Percentiles rank a stretch among this genome's conserved stretches.
These are phyloP conservation scores for Polytrichum formosum DNA, from an alignment of 225 moss, liverwort and hornwort species.

Conservation along the genomic window DNA sequence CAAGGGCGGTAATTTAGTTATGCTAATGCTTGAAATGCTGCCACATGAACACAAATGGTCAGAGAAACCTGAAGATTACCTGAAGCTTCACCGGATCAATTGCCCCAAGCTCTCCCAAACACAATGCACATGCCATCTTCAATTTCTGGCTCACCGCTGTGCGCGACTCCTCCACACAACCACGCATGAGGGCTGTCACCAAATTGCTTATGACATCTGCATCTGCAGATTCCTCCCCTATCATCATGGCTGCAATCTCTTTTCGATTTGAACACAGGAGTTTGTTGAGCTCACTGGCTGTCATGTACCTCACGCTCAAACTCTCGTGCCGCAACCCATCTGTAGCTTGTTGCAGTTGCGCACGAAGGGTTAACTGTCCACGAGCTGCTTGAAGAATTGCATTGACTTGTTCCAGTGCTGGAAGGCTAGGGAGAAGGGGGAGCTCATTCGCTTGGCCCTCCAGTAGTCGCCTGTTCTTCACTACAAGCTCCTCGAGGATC, in stretches of 20 bases:
- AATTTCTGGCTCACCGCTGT: slow-evolving; percentile 86
- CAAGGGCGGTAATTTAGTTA: too few relatives aligned
- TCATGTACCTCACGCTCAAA: slow-evolving; percentile 95
- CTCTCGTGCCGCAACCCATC: slow-evolving; percentile 93
- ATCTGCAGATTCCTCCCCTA: slow-evolving; percentile 77
- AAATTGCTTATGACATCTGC: slow-evolving; percentile 77
- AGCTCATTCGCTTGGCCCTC: slow-evolving; percentile 90
- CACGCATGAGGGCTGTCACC: slow-evolving; percentile 78
- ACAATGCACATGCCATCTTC: slow-evolving; percentile 95
- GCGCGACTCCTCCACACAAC: slow-evolving; percentile 94
- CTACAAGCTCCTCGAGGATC: slow-evolving; percentile 86
- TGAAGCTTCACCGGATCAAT: slow-evolving; percentile 97
- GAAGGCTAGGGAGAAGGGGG: slow-evolving; percentile 90
- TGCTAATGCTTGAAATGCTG: too few relatives aligned
- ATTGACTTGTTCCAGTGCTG: slow-evolving; percentile 74
- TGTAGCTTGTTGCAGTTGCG: slow-evolving; percentile 81
- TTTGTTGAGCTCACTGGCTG: slow-evolving; percentile 85
- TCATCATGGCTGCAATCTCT: slow-evolving; percentile 83
- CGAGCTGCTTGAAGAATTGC: slow-evolving; percentile 83
- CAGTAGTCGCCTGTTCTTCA: slow-evolving; percentile 68
- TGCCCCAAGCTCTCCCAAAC: slow-evolving; percentile 98
- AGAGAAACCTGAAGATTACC: slow-evolving; percentile 29
- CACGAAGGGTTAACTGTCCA: slow-evolving; percentile 81
- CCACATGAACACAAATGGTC: too few relatives aligned
- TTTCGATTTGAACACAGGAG: slow-evolving; percentile 80